Base-by-base conservation (phyloP, 1,139 yeast genomes). In the Pneumocystis carinii region DNA sequence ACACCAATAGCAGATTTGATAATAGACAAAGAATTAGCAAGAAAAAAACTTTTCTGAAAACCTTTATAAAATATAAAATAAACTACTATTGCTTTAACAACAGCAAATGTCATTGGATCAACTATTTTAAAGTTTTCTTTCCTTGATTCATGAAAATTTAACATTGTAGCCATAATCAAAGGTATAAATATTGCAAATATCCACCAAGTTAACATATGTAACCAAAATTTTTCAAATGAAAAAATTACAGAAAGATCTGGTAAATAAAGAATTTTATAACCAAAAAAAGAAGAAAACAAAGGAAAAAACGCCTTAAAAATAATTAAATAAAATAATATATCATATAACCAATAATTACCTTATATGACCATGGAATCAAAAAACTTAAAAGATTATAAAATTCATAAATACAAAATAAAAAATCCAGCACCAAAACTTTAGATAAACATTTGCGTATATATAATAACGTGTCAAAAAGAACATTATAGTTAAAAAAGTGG, bases 41-140 rank as follows among this genome's bases (percentile, higher is more conserved):
- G 59, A 14, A 63, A 59, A 14, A 63, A 57, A 24, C 60, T 59
- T 38, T 62, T 39, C 61, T 59, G 61, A 60, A 58, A 59, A 53
- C 38, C 36, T 19, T 59, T 59, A 59, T 53, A 59, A 59, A 62
- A 63, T 35, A 63, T 64, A 39, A 61, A 62, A 59, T 63, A 63
- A 39, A 59, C 48, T 48, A 63, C 32, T 37, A 63, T 57, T 53
- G 62, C 39, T 42, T 63, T 63, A 29, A 62, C 61, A 10, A 63
- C 53, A 24, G 63, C 61, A 39, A 62, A 63, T 12, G 65, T 63
- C 61, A 63, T 58, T 7, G 65, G 65, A 55, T 63, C 65, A 58
- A 53, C 55, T 57, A 39, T 63, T 14, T 60, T 61, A 27, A 58
- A 61, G 17, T 59, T n/a, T 19, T 62, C 59, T 24, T 60, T 58